These are phyloP conservation scores for Malassezia cuniculi DNA, from an alignment of 1,284 basidiomycete species.

Conservation along the genomic window DNA sequence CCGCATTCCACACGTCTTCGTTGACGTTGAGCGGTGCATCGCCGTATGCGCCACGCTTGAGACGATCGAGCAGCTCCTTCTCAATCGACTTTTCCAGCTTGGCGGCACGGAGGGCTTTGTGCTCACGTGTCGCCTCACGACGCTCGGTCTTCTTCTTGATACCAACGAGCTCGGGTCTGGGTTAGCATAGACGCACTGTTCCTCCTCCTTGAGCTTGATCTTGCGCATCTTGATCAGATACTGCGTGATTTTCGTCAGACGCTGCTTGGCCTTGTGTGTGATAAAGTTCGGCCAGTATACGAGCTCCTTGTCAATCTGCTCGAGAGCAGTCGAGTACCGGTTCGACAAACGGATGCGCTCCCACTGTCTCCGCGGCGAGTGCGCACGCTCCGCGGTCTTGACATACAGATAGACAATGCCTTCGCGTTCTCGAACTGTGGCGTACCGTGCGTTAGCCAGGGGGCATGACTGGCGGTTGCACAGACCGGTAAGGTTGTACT, in stretches of 20 bases:
- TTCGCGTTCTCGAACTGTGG: constrained; percentile 89
- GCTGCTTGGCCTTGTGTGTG: constrained; percentile 97
- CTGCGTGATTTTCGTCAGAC: constrained; percentile 96
- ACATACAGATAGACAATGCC: constrained; percentile 88
- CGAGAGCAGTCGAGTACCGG: constrained; percentile 85
- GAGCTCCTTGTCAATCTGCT: constrained; percentile 67
- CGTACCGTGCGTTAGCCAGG: constrained; percentile 88
- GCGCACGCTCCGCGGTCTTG: constrained; percentile 94
- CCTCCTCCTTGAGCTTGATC: constrained; percentile 58
- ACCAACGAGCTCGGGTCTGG: constrained; percentile 77
- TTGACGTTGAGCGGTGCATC: constrained; percentile 97
- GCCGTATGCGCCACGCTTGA: constrained; percentile 92
- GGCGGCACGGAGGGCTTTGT: constrained; percentile 82
- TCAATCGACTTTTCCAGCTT: constrained; percentile 78
- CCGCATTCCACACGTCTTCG: constrained; percentile 78
- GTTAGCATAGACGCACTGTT: constrained; percentile 56
- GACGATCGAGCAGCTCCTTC: constrained; percentile 83
- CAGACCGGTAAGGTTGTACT: constrained; percentile 96
- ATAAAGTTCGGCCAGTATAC: constrained; percentile 96
- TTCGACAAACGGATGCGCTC: constrained; percentile 83
- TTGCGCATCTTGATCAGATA: constrained; percentile 97
- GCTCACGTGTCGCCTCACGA: constrained; percentile 81
- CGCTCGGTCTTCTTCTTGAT: constrained; percentile 96
- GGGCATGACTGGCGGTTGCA: constrained; percentile 94
- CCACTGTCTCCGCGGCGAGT: constrained; percentile 93